Percentiles rank a stretch among this genome's conserved stretches.
These are phyloP conservation scores for Huiozyma sinensis DNA, from an alignment of 805 yeast species.

Conservation along the genomic window DNA sequence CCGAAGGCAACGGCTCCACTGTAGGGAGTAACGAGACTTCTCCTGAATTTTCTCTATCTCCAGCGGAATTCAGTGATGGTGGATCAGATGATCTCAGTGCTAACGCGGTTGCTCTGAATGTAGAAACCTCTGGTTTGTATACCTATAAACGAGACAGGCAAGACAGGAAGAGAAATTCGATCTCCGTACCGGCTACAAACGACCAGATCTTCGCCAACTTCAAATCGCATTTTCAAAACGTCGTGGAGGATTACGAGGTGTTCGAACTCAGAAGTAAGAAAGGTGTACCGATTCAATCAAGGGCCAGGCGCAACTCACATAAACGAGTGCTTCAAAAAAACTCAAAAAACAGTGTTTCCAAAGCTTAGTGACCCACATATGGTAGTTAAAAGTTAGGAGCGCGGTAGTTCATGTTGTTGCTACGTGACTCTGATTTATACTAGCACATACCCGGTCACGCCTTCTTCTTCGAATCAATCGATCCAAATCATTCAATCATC, in stretches of 20 bases:
- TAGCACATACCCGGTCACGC: too few relatives aligned
- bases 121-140: slow-evolving; percentile 1
- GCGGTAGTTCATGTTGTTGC: too few relatives aligned
- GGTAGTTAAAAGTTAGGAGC: too few relatives aligned
- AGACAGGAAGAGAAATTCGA: neutral
- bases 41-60: slow-evolving; percentile 6
- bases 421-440: too few relatives aligned
- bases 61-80: neutral
- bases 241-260: slow-evolving; percentile 23
- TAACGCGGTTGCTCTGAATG: neutral
- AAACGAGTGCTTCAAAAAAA: neutral
- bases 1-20: too few relatives aligned
- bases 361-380: neutral
- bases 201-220: slow-evolving; percentile 17
- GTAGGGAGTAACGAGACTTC: neutral
- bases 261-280: slow-evolving; percentile 13
- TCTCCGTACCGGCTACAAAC: neutral
- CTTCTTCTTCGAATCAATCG: too few relatives aligned
- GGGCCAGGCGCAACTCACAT: neutral
- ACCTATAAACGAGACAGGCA: neutral
- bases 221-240: slow-evolving; percentile 19
- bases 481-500: too few relatives aligned
- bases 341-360: neutral
- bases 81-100: neutral
- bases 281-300: neutral